Base-by-base conservation (phyloP, 352 stramenopile species). In the Phytopythium chamaehyphon region DNA sequence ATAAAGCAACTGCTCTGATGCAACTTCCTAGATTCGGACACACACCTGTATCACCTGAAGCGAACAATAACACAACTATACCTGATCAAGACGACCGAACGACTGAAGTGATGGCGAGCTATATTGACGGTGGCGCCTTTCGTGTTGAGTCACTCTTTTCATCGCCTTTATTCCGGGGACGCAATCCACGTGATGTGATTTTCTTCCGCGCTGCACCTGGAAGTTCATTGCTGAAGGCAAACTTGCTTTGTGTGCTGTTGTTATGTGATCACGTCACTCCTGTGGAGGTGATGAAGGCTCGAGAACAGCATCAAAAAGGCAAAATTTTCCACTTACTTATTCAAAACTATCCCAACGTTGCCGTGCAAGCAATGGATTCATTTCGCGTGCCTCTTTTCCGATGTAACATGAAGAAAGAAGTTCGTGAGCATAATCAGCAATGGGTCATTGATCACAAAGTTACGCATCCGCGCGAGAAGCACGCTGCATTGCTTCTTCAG, bases 291-390 rank as follows among this genome's bases (percentile, higher is more conserved):
- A 66, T 60, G 31, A 72, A 72, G 45, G 64, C 71, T 2, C 61
- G 77, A 15, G 66, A 85, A n/a, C n/a, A 60, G 2, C 76, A 90
- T 39, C 64, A 84, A 19, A 69, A 61, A 24, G 75, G 73, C 45
- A 90, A 90, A 39, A 23, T 90, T 8, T 83, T 92, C 31, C 82
- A 92, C 47, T 36, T 92, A 38, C 58, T 92, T 33, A 90, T 92
- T 48, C 56, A 80, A 28, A 87, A 88, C 51, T 61, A 88, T 12
- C 76, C 79, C 0, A 59, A 70, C 14, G 69, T 68, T 3, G 82
- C 82, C 0, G 70, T 87, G 8, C 49, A 82, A 19, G 79, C 79
- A 3, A 89, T 90, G 71, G 64, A 92, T 47, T 81, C 70, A 8
- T 92, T 90, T 50, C 75, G 79, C 2, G 71, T 66, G 2, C 82